phyloP scores from a whole-genome alignment of 768 basidiomycete genomes.

The Omphalotus guepiniiformis region DNA sequence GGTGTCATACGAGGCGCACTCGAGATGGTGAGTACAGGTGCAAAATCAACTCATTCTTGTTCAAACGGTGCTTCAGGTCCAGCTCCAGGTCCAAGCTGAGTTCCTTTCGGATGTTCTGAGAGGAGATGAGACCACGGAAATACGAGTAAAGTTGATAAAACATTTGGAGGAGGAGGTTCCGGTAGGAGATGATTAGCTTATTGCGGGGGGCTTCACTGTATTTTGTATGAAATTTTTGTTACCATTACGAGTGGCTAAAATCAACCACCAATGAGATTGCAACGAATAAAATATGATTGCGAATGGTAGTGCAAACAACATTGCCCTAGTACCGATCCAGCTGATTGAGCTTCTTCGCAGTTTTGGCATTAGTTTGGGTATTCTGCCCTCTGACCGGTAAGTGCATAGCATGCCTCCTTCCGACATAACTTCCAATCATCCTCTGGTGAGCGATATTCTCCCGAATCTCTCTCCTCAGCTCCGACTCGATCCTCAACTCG shows the following conservation, averaged over 20 bases:
- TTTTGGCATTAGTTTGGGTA: slow-evolving; percentile 86
- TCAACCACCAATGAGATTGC: background rate
- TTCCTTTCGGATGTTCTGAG: slow-evolving; percentile 89
- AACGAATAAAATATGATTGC: background rate
- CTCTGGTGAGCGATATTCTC: slow-evolving; percentile 92
- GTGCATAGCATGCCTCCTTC: slow-evolving; percentile 89
- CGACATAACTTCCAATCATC: slow-evolving; percentile 92
- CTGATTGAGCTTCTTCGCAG: slow-evolving; percentile 87
- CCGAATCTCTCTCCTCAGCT: slow-evolving; percentile 73
- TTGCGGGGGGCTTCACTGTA: background rate
- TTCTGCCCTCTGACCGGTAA: slow-evolving; percentile 94
- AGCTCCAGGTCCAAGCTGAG: slow-evolving; percentile 89
- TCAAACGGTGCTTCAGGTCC: slow-evolving; percentile 78
- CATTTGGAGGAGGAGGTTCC: slow-evolving; percentile 97
- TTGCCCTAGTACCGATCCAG: slow-evolving; percentile 43
- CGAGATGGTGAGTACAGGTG: slow-evolving; percentile 86
- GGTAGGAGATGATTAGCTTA: slow-evolving; percentile 76
- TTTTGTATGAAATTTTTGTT: no score
- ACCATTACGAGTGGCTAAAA: no score
- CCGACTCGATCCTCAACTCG: slow-evolving; percentile 81
- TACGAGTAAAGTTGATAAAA: slow-evolving; percentile 85
- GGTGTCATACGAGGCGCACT: slow-evolving; percentile 90
- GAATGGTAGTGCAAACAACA: background rate
- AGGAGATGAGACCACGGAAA: slow-evolving; percentile 93
- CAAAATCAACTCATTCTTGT: no score